phyloP scores from a whole-genome alignment of 2,329 filamentous ascomycete genomes.

The Colletotrichum karsti region DNA sequence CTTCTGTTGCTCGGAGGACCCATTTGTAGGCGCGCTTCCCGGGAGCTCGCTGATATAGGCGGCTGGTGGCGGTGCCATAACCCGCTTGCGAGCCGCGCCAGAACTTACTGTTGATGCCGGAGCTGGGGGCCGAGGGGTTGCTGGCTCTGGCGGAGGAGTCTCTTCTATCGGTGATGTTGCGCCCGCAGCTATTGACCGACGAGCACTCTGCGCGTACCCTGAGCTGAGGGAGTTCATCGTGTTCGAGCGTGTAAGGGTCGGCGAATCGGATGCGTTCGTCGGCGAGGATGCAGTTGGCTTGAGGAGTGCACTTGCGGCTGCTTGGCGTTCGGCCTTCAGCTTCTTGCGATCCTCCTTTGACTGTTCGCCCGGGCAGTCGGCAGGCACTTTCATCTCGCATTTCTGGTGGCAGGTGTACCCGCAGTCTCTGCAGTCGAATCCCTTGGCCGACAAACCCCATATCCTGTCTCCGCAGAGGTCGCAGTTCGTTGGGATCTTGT shows the following conservation, averaged over 20 bases:
- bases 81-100: slow-evolving; percentile 61
- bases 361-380: slow-evolving; percentile 93
- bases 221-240: slow-evolving; percentile 93
- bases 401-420: slow-evolving; percentile 99
- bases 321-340: slow-evolving; percentile 86
- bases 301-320: slow-evolving; percentile 72
- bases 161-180: slow-evolving; percentile 62
- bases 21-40: slow-evolving; percentile 56
- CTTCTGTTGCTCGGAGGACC: slow-evolving; percentile 63
- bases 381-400: slow-evolving; percentile 98
- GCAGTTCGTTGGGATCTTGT: slow-evolving; percentile 99
- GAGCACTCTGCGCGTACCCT: slow-evolving; percentile 82
- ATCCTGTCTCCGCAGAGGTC: slow-evolving; percentile 96
- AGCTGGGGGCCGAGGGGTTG: slow-evolving; percentile 35
- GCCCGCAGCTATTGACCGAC: slow-evolving; percentile 75
- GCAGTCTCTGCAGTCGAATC: slow-evolving; percentile 94
- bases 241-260: slow-evolving; percentile 78
- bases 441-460: slow-evolving; percentile 96
- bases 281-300: slow-evolving; percentile 47
- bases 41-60: slow-evolving; percentile 79
- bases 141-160: slow-evolving; percentile 44
- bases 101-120: slow-evolving; percentile 33
- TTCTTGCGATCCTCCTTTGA: slow-evolving; percentile 96
- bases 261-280: slow-evolving; percentile 66
- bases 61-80: slow-evolving; percentile 87